A percentile compares a stretch with the other conserved stretches of the same genome.
Evolutionary conservation across 2,329 filamentous ascomycete species (phyloP).

Genomic region (Penicillium glabrum): DNA sequence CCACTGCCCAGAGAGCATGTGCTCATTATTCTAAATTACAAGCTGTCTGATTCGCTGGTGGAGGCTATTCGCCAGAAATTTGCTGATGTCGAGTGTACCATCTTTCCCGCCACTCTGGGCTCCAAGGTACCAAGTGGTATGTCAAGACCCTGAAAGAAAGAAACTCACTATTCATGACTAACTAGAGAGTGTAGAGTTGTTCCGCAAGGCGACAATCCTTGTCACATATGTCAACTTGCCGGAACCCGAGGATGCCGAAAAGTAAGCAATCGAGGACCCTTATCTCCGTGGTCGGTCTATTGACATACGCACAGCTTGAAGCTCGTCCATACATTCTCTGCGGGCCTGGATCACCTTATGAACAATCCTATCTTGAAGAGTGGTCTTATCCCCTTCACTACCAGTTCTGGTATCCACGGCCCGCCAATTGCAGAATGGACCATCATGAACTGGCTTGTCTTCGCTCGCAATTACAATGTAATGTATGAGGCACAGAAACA

Average conservation of each 20-base stretch:
- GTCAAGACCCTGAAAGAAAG: background rate
- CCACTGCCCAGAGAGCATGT: slow-evolving; percentile 17
- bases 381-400: slow-evolving; percentile 55
- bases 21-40: slow-evolving; percentile 21
- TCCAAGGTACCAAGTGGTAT: slow-evolving; percentile 24
- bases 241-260: slow-evolving; percentile 25
- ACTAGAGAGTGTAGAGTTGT: slow-evolving; percentile 16
- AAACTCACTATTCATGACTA: background rate
- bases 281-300: background rate
- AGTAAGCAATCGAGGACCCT: slow-evolving; percentile 16
- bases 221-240: slow-evolving; percentile 20
- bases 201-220: slow-evolving; percentile 21
- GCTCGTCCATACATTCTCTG: slow-evolving; percentile 58
- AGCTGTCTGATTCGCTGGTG: slow-evolving; percentile 14
- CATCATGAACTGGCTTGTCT: slow-evolving; percentile 60
- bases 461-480: slow-evolving; percentile 54
- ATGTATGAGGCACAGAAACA: slow-evolving; percentile 60
- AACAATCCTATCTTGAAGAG: slow-evolving; percentile 55
- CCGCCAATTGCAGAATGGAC: slow-evolving; percentile 69
- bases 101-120: slow-evolving; percentile 10
- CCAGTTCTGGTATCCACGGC: slow-evolving; percentile 58
- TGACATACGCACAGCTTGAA: slow-evolving; percentile 33
- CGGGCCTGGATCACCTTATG: slow-evolving; percentile 57
- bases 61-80: slow-evolving; percentile 23
- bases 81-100: slow-evolving; percentile 19